phyloP scores from a whole-genome alignment of 257 asterid genomes.

The Fraxinus excelsior region DNA sequence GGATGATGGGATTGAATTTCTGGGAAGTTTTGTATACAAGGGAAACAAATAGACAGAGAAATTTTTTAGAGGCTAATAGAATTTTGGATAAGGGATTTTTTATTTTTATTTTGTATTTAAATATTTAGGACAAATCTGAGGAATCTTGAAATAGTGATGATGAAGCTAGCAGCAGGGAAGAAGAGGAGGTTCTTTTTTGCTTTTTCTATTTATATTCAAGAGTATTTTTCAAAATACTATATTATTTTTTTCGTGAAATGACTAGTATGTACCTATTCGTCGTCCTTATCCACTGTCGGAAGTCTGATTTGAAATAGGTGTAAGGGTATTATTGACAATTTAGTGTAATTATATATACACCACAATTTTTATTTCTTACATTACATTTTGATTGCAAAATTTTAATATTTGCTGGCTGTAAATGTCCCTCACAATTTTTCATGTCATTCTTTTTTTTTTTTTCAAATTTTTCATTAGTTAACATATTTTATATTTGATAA shows the following conservation, averaged over 20 bases:
- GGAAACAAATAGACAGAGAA: neutral
- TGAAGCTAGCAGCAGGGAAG: slow-evolving; percentile 9
- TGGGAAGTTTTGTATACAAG: neutral
- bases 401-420: too few relatives aligned
- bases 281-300: slow-evolving; percentile 43
- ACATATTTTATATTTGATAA: too few relatives aligned
- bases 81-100: slow-evolving; percentile 22
- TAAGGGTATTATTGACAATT: slow-evolving; percentile 29
- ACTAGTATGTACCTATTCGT: slow-evolving; percentile 25
- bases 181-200: slow-evolving; percentile 9
- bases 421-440: too few relatives aligned
- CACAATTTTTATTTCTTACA: too few relatives aligned
- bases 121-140: slow-evolving; percentile 31
- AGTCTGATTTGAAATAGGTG: neutral
- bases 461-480: too few relatives aligned
- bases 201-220: neutral
- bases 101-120: neutral
- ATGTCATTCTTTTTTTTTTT: too few relatives aligned
- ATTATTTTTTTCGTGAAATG: slow-evolving; percentile 6
- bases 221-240: neutral
- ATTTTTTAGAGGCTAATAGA: slow-evolving; percentile 38
- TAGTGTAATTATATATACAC: too few relatives aligned
- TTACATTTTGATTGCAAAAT: too few relatives aligned
- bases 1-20: slow-evolving; percentile 32
- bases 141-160: slow-evolving; percentile 34